These are phyloP conservation scores for Pestalotiopsis sp. DNA, from an alignment of 2,329 filamentous ascomycete species.

Conservation along the genomic window DNA sequence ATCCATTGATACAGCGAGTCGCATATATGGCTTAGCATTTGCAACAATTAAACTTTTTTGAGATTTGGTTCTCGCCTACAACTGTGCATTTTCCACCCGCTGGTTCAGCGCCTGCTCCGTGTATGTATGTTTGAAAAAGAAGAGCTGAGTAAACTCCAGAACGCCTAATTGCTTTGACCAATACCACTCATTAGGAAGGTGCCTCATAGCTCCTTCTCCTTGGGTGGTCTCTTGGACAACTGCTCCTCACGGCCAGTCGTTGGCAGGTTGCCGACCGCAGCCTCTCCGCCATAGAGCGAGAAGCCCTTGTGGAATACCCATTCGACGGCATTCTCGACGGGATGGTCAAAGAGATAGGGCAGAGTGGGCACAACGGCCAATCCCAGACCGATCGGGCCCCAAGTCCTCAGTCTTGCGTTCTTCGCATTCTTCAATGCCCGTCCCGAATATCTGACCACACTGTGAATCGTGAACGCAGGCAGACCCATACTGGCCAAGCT, in stretches of 20 bases:
- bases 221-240: constrained; percentile 44
- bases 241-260: constrained; percentile 54
- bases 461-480: constrained; percentile 92
- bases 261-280: constrained; percentile 58
- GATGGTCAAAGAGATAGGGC: constrained; percentile 85
- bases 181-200: background rate
- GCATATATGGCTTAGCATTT: background rate
- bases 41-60: background rate
- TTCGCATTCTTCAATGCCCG: constrained; percentile 81
- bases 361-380: constrained; percentile 79
- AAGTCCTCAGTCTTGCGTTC: constrained; percentile 76
- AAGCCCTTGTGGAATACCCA: constrained; percentile 88
- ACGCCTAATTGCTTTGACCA: background rate
- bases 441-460: constrained; percentile 87
- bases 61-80: background rate
- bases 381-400: constrained; percentile 87
- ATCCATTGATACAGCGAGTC: background rate
- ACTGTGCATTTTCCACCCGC: background rate
- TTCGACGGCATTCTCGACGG: constrained; percentile 89
- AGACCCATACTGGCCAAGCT: constrained; percentile 89
- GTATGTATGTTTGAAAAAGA: background rate
- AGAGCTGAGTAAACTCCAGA: constrained; percentile 4
- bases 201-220: constrained; percentile 35
- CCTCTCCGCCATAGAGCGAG: constrained; percentile 67
- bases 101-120: background rate